A percentile compares a stretch with the other conserved stretches of the same genome.
These are phyloP conservation scores for Apophysomyces sp. DNA, from an alignment of 371 early-diverging fungal genomes.

Conservation along the genomic window DNA sequence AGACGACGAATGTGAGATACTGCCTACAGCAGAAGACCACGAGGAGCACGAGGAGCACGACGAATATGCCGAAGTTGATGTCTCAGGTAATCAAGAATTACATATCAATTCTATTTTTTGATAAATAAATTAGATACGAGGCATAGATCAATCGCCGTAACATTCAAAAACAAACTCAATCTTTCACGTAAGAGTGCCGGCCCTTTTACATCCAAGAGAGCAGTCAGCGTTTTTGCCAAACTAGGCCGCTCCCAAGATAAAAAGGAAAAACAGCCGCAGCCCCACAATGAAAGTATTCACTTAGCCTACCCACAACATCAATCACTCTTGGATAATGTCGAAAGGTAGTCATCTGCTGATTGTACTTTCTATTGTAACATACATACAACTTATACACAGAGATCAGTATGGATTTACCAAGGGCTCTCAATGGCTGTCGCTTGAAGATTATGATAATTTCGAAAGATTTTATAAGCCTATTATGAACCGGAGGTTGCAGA, in stretches of 20 bases:
- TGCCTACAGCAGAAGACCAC: not conserved
- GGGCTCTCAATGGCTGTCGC: slow-evolving; percentile 59
- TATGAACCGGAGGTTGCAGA: slow-evolving; percentile 53
- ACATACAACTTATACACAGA: slow-evolving; percentile 18
- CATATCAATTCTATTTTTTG: not conserved
- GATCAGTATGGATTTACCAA: slow-evolving; percentile 72
- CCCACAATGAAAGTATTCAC: slow-evolving; percentile 12
- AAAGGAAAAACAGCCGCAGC: not conserved
- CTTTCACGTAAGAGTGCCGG: not conserved
- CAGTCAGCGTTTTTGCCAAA: slow-evolving; percentile 8
- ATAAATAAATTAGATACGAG: not conserved
- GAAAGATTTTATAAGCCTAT: slow-evolving; percentile 61
- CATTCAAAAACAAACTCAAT: slow-evolving; percentile 12
- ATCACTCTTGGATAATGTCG: not conserved
- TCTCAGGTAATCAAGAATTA: not conserved
- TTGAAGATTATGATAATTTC: slow-evolving; percentile 56
- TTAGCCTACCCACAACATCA: slow-evolving; percentile 11
- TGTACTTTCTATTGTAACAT: not conserved
- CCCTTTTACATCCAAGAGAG: slow-evolving; percentile 9
- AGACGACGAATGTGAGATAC: not conserved
- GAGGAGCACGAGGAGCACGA: not conserved
- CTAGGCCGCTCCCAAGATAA: not conserved
- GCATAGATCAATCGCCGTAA: not conserved
- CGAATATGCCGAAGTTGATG: not conserved
- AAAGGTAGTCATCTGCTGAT: not conserved